Evolutionary conservation across 306 rosid genomes (phyloP), one percentile per base, ranked within the genome.

Genomic region (Bauhinia variegata): DNA sequence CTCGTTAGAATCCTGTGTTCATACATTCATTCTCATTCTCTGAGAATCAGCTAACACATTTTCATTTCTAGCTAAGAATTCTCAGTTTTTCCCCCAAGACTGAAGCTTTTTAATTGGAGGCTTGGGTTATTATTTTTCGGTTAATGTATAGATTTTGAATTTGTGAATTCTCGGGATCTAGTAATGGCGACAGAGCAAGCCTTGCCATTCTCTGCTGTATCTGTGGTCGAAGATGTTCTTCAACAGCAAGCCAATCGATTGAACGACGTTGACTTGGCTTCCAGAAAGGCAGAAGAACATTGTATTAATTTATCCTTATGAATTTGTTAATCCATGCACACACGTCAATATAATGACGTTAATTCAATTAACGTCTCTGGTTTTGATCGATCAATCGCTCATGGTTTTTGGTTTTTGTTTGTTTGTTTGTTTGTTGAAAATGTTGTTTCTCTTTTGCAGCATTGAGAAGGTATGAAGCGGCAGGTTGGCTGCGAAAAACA

Each of bases 391-490:
- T n/a, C n/a, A n/a, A n/a, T n/a, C n/a, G n/a, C n/a, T n/a, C n/a
- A n/a, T n/a, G n/a, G n/a, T n/a, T 23, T 23, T 23, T 23, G 28
- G 28, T 23, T 23, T 23, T 2, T 2, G 28, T 1, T 39, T 23
- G n/a, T 23, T 2, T 2, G 28, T 1, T 39, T 23, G 55, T 3
- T 23, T 12, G 7, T 6, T 5, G 41, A 36, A 36, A 4, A 5
- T 36, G 9, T 33, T 10, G 2, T 67, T 1, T n/a, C n/a, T n/a
- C n/a, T 41, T 66, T 71, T 76, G 74, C 81, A 95, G 97, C 96
- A 54, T 70, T 79, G 75, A 90, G 96, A 85, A 82, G 97, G 66
- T 78, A 90, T 65, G 97, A 95, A 79, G 99, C 97, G 42, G 91
- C 95, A 1, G 80, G 92, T 58, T 95, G 99, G 97, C 78, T 95